Evolutionary conservation across 1,284 basidiomycete species (phyloP).

Genomic region (Ustilago tritici): DNA sequence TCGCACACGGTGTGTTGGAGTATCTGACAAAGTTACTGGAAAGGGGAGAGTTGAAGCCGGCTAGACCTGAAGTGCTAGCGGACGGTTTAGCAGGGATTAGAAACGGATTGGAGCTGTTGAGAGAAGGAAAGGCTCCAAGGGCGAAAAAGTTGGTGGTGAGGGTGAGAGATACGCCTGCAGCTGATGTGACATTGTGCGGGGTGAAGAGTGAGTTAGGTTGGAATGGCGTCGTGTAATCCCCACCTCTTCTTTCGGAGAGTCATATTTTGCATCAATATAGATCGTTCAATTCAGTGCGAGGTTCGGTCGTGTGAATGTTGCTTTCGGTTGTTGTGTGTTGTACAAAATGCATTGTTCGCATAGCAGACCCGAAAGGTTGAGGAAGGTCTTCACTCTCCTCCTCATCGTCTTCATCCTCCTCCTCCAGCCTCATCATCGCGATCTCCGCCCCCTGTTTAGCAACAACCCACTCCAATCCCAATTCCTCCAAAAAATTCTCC

Average conservation of each 20-base stretch:
- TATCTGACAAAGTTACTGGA: conserved; percentile 32
- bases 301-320: not conserved
- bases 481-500: conserved; percentile 52
- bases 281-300: not conserved
- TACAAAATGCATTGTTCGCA: not conserved
- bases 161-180: conserved; percentile 54
- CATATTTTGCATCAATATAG: not conserved
- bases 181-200: conserved; percentile 57
- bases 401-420: conserved; percentile 13
- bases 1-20: conserved; percentile 21
- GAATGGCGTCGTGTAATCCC: conserved; percentile 53
- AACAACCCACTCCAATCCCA: conserved; percentile 61
- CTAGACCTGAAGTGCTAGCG: conserved; percentile 40
- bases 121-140: conserved; percentile 56
- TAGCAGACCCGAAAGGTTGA: too few species aligned
- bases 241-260: not conserved
- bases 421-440: conserved; percentile 13
- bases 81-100: conserved; percentile 61
- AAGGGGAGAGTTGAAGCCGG: conserved; percentile 27
- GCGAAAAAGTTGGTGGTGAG: conserved; percentile 58
- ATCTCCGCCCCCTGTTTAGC: conserved; percentile 54
- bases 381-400: not conserved
- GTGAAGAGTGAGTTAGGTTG: conserved; percentile 55
- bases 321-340: not conserved
- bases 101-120: conserved; percentile 54